phyloP scores from a whole-genome alignment of 495 filamentous ascomycete genomes.

The Hypoxylon cercidicola region DNA sequence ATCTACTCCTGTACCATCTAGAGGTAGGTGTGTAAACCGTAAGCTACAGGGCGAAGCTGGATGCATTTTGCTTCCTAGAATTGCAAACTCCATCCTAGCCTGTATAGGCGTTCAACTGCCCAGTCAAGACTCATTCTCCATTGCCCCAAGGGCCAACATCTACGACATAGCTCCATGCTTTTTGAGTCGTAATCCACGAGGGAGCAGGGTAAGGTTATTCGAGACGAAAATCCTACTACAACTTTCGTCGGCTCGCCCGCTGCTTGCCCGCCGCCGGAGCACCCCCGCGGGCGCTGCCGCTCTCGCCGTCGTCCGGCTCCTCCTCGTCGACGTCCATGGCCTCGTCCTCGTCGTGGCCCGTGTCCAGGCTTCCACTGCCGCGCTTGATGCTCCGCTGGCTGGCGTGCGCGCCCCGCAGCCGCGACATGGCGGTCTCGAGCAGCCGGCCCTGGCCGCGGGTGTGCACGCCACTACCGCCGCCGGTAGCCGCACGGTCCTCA shows the following conservation, averaged over 20 bases:
- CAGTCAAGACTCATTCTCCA: too few species aligned
- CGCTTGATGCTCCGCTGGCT: constrained; percentile 50
- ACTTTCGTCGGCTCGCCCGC: constrained; percentile 51
- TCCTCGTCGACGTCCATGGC: constrained; percentile 69
- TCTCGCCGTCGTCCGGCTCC: constrained; percentile 49
- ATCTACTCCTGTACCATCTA: too few species aligned
- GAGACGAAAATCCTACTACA: constrained; percentile 30
- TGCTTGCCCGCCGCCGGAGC: constrained; percentile 42
- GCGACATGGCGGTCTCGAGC: constrained; percentile 26
- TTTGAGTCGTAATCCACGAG: too few species aligned
- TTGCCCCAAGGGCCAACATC: too few species aligned
- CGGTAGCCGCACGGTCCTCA: constrained; percentile 43
- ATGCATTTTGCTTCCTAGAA: too few species aligned
- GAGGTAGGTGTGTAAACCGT: too few species aligned
- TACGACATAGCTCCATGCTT: too few species aligned
- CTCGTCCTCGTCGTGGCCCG: constrained; percentile 64
- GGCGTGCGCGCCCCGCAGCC: constrained; percentile 27
- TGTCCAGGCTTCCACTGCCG: constrained; percentile 57
- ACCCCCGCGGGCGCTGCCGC: neutral
- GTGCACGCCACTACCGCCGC: constrained; percentile 54
- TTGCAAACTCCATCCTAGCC: too few species aligned
- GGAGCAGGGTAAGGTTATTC: too few species aligned
- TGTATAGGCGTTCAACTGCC: too few species aligned
- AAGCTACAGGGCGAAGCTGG: too few species aligned
- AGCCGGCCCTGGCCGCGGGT: constrained; percentile 47